A percentile compares a stretch with the other conserved stretches of the same genome.
These are phyloP conservation scores for Linderina pennispora DNA, from an alignment of 192 early-diverging fungal genomes.

Conservation along the genomic window DNA sequence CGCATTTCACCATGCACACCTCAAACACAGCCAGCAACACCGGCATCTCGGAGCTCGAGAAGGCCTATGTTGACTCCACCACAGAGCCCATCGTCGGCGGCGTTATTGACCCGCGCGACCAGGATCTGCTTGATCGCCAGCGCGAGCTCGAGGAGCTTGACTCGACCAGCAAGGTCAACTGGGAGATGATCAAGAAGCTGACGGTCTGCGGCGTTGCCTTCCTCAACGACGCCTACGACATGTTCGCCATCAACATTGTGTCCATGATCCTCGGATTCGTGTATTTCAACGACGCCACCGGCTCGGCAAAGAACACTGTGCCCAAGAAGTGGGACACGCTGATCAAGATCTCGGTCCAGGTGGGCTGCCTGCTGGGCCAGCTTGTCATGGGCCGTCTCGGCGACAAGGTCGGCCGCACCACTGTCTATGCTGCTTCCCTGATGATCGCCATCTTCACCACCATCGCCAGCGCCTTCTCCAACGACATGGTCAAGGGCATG, in stretches of 20 bases:
- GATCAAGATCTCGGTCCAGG: slow-evolving; percentile 81
- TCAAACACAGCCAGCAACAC: too few species aligned
- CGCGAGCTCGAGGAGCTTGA: slow-evolving; percentile 49
- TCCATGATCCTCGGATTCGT: slow-evolving; percentile 80
- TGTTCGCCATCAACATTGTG: slow-evolving; percentile 88
- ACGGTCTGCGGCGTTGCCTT: slow-evolving; percentile 77
- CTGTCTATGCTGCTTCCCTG: slow-evolving; percentile 82
- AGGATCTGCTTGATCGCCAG: slow-evolving; percentile 37
- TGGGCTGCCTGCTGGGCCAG: slow-evolving; percentile 92
- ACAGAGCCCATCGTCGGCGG: not conserved
- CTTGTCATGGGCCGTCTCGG: slow-evolving; percentile 82
- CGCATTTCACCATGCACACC: too few species aligned
- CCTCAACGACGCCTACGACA: slow-evolving; percentile 94
- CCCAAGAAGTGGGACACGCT: slow-evolving; percentile 70
- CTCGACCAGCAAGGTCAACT: slow-evolving; percentile 52
- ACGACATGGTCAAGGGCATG: slow-evolving; percentile 60
- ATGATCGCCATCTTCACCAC: slow-evolving; percentile 88
- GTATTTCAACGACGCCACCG: slow-evolving; percentile 48
- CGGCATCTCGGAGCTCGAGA: slow-evolving; percentile 35
- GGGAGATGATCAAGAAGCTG: slow-evolving; percentile 72
- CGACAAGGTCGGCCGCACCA: slow-evolving; percentile 85
- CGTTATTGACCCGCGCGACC: slow-evolving; percentile 34
- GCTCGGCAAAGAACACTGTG: slow-evolving; percentile 45
- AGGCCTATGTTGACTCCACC: slow-evolving; percentile 1
- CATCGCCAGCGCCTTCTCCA: slow-evolving; percentile 70